Percentiles rank a stretch among this genome's conserved stretches.
Evolutionary conservation across 768 basidiomycete genomes (phyloP).

Genomic region (Calocera viscosa): DNA sequence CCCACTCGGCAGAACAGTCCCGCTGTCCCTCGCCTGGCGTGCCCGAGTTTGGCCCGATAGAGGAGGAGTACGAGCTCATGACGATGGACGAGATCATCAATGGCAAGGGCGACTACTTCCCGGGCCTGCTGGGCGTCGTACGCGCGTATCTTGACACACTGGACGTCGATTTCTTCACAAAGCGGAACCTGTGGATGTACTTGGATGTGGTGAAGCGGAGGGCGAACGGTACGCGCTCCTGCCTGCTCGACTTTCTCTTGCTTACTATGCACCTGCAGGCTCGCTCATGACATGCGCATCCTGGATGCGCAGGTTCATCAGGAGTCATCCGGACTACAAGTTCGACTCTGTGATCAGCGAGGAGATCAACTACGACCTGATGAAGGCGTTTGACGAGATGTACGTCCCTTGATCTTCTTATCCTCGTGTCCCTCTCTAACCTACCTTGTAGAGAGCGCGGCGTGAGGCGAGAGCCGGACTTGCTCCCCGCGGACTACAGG

Average conservation of each 20-base stretch:
- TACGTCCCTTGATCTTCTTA: conserved; percentile 33
- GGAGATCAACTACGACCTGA: conserved; percentile 88
- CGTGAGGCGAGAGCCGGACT: conserved; percentile 43
- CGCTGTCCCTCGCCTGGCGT: conserved; percentile 40
- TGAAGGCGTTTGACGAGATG: conserved; percentile 84
- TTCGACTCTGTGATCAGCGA: conserved; percentile 83
- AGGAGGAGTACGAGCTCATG: conserved; percentile 87
- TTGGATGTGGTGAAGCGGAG: conserved; percentile 64
- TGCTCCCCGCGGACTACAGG: conserved; percentile 48
- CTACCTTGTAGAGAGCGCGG: conserved; percentile 48
- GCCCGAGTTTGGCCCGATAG: conserved; percentile 37
- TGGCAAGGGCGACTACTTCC: conserved; percentile 67
- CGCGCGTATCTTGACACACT: conserved; percentile 76
- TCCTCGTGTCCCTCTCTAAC: not conserved
- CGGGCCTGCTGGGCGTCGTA: conserved; percentile 70
- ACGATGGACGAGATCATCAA: conserved; percentile 84
- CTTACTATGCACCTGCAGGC: conserved; percentile 34
- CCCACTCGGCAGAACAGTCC: conserved; percentile 49
- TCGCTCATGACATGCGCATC: conserved; percentile 72
- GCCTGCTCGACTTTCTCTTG: not conserved
- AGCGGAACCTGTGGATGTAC: conserved; percentile 57
- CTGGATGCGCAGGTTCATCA: conserved; percentile 89
- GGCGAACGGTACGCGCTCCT: conserved; percentile 54
- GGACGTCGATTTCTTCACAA: conserved; percentile 53
- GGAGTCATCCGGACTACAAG: conserved; percentile 81